phyloP scores from a whole-genome alignment of 1,284 basidiomycete genomes.

The Boletellus dicymbophilus region DNA sequence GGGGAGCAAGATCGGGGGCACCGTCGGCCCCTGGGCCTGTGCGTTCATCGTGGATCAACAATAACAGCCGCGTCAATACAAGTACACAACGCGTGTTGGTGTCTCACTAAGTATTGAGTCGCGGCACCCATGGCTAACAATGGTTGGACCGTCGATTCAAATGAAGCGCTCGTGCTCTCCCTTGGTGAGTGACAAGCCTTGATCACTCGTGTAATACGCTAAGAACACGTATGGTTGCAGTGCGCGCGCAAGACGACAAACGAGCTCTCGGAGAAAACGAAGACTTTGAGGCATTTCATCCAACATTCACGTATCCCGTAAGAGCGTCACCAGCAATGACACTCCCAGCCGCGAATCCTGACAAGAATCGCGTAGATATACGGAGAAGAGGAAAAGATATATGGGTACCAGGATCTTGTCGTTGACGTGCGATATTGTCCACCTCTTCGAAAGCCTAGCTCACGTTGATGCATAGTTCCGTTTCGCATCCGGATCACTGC shows the following conservation, averaged over 20 bases:
- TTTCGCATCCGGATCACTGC: slow-evolving; percentile 87
- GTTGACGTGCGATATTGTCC: slow-evolving; percentile 65
- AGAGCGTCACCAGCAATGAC: slow-evolving; percentile 25
- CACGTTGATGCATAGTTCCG: slow-evolving; percentile 57
- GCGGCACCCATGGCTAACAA: slow-evolving; percentile 38
- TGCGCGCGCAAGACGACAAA: slow-evolving; percentile 65
- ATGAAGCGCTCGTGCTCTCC: slow-evolving; percentile 71
- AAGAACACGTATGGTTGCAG: slow-evolving; percentile 34
- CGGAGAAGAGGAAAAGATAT: slow-evolving; percentile 96
- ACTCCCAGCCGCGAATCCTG: slow-evolving; percentile 1
- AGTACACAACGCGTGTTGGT: slow-evolving; percentile 31
- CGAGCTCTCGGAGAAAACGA: slow-evolving; percentile 60
- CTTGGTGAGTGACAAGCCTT: slow-evolving; percentile 55
- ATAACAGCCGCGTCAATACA: slow-evolving; percentile 15
- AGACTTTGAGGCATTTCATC: slow-evolving; percentile 69
- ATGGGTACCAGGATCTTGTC: slow-evolving; percentile 84
- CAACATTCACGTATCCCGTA: slow-evolving; percentile 88
- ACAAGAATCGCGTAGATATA: slow-evolving; percentile 62
- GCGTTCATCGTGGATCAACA: slow-evolving; percentile 25
- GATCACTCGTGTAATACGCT: slow-evolving; percentile 5
- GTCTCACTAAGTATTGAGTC: not conserved
- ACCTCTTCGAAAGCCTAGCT: slow-evolving; percentile 3
- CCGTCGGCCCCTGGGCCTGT: slow-evolving; percentile 29
- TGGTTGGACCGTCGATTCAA: slow-evolving; percentile 79
- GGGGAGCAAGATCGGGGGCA: slow-evolving; percentile 55